phyloP scores from a whole-genome alignment of 163 green algal genomes.

The Prototheca wickerhamii region DNA sequence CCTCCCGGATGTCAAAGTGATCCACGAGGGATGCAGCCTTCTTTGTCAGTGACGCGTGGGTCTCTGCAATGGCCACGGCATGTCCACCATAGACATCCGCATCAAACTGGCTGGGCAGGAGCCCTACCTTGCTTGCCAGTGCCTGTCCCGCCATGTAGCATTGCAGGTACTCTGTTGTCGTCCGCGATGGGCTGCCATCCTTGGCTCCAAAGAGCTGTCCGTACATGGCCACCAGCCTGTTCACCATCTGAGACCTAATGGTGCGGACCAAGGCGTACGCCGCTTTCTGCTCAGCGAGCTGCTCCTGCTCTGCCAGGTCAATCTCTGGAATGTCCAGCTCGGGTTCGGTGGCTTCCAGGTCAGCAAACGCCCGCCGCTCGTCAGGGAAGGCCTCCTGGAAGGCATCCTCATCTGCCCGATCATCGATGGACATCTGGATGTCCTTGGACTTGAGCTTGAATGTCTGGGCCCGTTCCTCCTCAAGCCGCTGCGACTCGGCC shows the following conservation, averaged over 20 bases:
- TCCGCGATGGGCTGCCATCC: conserved; percentile 54
- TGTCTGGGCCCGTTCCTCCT: conserved; percentile 58
- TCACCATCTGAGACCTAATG: background rate
- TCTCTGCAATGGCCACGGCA: background rate
- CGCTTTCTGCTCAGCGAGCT: conserved; percentile 3
- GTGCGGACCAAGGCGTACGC: background rate
- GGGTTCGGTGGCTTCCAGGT: conserved; percentile 41
- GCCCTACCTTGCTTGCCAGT: background rate
- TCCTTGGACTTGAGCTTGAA: conserved; percentile 74
- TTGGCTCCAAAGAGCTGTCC: conserved; percentile 46
- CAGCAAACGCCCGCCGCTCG: conserved; percentile 56
- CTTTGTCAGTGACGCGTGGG: too few relatives aligned
- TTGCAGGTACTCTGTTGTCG: conserved; percentile 53
- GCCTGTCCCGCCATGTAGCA: conserved; percentile 3
- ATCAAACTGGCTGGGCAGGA: background rate
- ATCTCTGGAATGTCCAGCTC: conserved; percentile 15
- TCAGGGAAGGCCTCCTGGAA: conserved; percentile 65
- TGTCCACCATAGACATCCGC: background rate
- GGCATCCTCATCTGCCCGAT: conserved; percentile 60
- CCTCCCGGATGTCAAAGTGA: conserved; percentile 34
- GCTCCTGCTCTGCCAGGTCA: background rate
- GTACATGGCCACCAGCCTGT: background rate
- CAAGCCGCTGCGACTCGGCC: conserved; percentile 46
- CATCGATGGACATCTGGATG: conserved; percentile 47
- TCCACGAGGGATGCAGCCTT: background rate